Conservation (phyloP, 441 rosid species). For the Manihot esculenta region DNA sequence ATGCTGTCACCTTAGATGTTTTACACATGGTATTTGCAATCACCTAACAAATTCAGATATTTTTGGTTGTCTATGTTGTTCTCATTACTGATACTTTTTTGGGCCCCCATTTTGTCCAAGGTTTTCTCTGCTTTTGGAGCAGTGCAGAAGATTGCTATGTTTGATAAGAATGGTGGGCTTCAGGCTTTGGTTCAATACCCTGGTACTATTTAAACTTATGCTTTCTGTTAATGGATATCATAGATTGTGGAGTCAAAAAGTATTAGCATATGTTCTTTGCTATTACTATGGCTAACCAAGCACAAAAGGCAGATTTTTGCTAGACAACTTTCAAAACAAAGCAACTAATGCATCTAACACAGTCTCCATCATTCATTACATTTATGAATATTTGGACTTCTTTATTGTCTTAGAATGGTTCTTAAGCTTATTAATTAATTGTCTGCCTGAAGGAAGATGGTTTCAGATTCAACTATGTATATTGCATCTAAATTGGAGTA, state of each 20-base stretch:
- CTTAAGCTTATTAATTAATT: not conserved
- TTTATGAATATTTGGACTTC: not conserved
- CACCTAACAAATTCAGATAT: not conserved
- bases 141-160: conserved; percentile 99
- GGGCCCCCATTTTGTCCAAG: conserved; percentile 34
- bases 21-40: conserved; percentile 68
- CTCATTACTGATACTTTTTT: conserved; percentile 5
- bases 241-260: not conserved
- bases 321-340: too few species aligned
- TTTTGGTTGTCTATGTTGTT: not conserved
- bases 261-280: too few species aligned
- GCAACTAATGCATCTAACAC: too few species aligned
- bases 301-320: too few species aligned
- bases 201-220: conserved; percentile 41
- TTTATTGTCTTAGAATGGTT: not conserved
- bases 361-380: too few species aligned
- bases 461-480: not conserved
- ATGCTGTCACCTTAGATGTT: conserved; percentile 96
- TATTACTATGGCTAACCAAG: too few species aligned
- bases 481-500: not conserved
- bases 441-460: not conserved
- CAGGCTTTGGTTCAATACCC: conserved; percentile 95
- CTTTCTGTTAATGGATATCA: not conserved
- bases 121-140: conserved; percentile 93
- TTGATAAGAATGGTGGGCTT: conserved; percentile 94